Conservation (phyloP, 305 asterid species). For the Solanum hybrid region DNA sequence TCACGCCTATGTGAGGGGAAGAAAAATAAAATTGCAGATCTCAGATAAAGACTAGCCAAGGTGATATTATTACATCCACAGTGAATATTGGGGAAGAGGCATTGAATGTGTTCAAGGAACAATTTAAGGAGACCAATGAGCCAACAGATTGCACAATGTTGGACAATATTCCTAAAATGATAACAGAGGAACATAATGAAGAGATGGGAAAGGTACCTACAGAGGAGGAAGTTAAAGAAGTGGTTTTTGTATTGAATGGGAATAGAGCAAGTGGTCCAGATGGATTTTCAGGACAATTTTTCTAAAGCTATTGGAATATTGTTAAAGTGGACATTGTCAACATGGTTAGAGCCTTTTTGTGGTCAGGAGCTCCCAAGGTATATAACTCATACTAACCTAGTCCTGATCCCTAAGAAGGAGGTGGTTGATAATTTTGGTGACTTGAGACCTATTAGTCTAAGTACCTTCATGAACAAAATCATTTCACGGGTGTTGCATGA, state of each 20-base stretch:
- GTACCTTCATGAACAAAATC: neutral
- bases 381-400: neutral
- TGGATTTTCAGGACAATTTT: neutral
- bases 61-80: neutral
- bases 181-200: neutral
- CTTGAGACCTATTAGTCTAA: neutral
- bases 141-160: neutral
- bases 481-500: neutral
- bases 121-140: neutral
- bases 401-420: neutral
- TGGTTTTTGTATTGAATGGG: too few species aligned
- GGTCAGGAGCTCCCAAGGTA: neutral
- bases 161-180: neutral
- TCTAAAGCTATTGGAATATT: neutral
- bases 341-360: neutral
- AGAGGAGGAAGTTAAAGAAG: too few species aligned
- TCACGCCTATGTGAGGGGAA: neutral
- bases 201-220: neutral
- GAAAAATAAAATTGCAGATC: neutral
- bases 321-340: neutral
- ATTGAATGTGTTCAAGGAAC: neutral
- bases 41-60: neutral
- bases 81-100: neutral
- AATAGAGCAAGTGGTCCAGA: too few species aligned
- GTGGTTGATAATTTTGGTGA: neutral